Conservation (phyloP, 2,329 filamentous ascomycete species). For the Malbranchea zuffiana region DNA sequence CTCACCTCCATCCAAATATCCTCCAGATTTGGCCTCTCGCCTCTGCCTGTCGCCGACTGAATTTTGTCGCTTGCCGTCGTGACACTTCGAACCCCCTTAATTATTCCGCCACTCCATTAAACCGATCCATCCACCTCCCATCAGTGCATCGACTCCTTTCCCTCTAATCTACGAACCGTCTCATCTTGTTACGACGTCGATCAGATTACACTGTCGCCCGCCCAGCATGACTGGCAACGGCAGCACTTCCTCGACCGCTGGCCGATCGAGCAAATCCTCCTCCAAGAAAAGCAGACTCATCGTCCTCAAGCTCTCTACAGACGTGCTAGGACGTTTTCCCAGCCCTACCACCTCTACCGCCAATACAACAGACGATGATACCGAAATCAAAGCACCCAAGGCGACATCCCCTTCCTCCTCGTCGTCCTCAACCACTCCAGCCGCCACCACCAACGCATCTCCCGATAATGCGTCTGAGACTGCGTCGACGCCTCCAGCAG, state of each 20-base stretch:
- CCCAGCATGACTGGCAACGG: neutral
- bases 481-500: conserved; percentile 27
- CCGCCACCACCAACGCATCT: conserved; percentile 25
- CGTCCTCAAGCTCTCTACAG: conserved; percentile 31
- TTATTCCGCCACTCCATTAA: no score
- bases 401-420: conserved; percentile 30
- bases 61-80: no score
- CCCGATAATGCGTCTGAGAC: conserved; percentile 34
- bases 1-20: neutral
- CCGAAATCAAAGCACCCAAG: conserved; percentile 20
- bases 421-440: conserved; percentile 23
- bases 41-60: no score
- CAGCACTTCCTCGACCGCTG: conserved; percentile 21
- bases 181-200: no score
- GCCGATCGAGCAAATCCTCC: conserved; percentile 26
- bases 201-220: no score
- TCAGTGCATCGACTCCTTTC: no score
- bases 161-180: no score
- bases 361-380: conserved; percentile 15
- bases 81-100: no score
- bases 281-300: conserved; percentile 25
- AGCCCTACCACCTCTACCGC: conserved; percentile 13
- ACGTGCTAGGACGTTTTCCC: conserved; percentile 28
- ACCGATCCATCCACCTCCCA: no score
- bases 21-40: no score